These are phyloP conservation scores for Dianthus caryophyllus DNA, from an alignment of 148 eudicot genomes.

Conservation along the genomic window DNA sequence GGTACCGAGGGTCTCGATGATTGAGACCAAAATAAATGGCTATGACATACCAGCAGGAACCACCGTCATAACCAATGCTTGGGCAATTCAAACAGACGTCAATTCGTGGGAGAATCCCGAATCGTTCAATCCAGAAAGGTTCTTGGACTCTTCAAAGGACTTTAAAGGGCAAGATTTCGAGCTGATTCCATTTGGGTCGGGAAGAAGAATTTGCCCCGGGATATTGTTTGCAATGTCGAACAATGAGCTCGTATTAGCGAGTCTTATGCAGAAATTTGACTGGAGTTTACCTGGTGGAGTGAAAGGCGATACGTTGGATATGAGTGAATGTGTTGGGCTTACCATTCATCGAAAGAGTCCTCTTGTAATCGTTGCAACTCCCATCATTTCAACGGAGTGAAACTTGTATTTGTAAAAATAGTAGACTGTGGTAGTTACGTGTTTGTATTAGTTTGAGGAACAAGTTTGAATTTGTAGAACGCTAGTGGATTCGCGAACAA, in stretches of 20 bases:
- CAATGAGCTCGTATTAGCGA: slow-evolving; percentile 34
- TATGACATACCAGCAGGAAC: slow-evolving; percentile 30
- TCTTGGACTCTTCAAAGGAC: slow-evolving; percentile 26
- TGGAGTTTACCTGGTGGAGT: slow-evolving; percentile 28
- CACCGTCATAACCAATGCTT: slow-evolving; percentile 29
- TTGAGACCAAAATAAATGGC: slow-evolving; percentile 28
- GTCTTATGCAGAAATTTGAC: slow-evolving; percentile 24
- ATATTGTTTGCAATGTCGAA: slow-evolving; percentile 23
- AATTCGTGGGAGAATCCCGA: slow-evolving; percentile 29
- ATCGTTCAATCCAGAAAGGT: slow-evolving; percentile 40
- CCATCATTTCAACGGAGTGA: background rate
- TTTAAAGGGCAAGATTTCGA: slow-evolving; percentile 31
- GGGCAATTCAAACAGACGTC: slow-evolving; percentile 35
- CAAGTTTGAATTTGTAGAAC: too few species aligned
- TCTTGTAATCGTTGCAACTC: slow-evolving; percentile 19
- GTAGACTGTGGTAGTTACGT: too few species aligned
- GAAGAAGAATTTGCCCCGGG: slow-evolving; percentile 37
- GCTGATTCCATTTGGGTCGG: slow-evolving; percentile 40
- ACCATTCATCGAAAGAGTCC: slow-evolving; percentile 22
- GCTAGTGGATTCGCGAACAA: too few species aligned
- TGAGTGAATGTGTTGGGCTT: slow-evolving; percentile 18
- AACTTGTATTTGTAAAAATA: too few species aligned
- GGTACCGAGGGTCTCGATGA: slow-evolving; percentile 20
- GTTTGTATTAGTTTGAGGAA: too few species aligned
- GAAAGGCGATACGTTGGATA: slow-evolving; percentile 17